A percentile compares a stretch with the other conserved stretches of the same genome.
These are phyloP conservation scores for Gremmenia infestans DNA, from an alignment of 2,329 filamentous ascomycete species.

Conservation along the genomic window DNA sequence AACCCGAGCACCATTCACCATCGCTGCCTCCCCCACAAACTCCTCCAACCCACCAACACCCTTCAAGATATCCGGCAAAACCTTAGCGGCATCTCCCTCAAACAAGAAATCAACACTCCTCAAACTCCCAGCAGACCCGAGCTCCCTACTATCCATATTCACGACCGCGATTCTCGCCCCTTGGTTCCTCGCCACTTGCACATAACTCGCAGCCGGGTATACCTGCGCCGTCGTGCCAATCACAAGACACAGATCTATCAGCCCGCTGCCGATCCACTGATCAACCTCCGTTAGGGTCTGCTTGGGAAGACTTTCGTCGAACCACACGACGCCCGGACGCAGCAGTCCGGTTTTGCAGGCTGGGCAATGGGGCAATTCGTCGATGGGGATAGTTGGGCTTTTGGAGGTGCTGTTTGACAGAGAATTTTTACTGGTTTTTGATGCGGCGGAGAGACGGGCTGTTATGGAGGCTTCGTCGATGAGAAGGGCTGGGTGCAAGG, in stretches of 20 bases:
- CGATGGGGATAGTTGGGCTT: conserved; percentile 6
- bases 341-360: conserved; percentile 46
- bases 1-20: neutral
- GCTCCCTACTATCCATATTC: conserved; percentile 50
- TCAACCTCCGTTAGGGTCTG: conserved; percentile 59
- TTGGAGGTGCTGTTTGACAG: conserved; percentile 7
- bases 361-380: conserved; percentile 65
- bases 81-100: conserved; percentile 50
- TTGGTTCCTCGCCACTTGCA: conserved; percentile 52
- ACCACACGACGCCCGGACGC: conserved; percentile 90
- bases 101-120: conserved; percentile 51
- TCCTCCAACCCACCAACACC: conserved; percentile 8
- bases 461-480: conserved; percentile 37
- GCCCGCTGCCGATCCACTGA: conserved; percentile 52
- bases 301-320: conserved; percentile 66
- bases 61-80: conserved; percentile 49
- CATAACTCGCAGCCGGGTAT: conserved; percentile 74
- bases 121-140: conserved; percentile 23
- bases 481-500: conserved; percentile 69
- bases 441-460: conserved; percentile 32
- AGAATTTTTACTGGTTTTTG: conserved; percentile 1
- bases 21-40: neutral
- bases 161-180: conserved; percentile 73
- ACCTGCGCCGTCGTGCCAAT: conserved; percentile 79
- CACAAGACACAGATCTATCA: conserved; percentile 77